Conservation (phyloP, 2,329 filamentous ascomycete species). For the Niveomyces coronatus region DNA sequence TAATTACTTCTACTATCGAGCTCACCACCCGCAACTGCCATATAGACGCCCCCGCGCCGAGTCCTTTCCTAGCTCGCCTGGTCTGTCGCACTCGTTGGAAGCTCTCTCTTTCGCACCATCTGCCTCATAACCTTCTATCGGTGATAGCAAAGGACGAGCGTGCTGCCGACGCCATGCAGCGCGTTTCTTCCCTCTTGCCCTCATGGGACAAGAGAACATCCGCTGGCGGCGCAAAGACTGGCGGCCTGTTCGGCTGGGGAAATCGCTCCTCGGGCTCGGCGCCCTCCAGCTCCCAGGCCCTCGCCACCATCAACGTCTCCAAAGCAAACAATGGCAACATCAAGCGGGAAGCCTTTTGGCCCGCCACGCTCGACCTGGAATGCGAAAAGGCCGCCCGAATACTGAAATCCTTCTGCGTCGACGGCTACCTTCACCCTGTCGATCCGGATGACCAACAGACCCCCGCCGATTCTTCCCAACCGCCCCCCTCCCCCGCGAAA, state of each 20-base stretch:
- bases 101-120: conserved; percentile 10
- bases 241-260: conserved; percentile 33
- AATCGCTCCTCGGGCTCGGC: conserved; percentile 32
- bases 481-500: conserved; percentile 40
- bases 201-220: conserved; percentile 35
- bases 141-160: conserved; percentile 25
- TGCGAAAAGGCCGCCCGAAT: conserved; percentile 87
- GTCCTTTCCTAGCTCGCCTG: too few relatives aligned
- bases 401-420: conserved; percentile 73
- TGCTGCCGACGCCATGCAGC: conserved; percentile 29
- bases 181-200: conserved; percentile 33
- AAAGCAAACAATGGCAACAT: conserved; percentile 24
- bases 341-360: conserved; percentile 66
- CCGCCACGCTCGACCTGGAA: conserved; percentile 75
- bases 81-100: background rate
- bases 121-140: conserved; percentile 16
- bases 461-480: conserved; percentile 18
- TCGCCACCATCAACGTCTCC: conserved; percentile 25
- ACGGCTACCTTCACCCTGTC: conserved; percentile 43
- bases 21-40: too few relatives aligned
- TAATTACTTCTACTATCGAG: too few relatives aligned
- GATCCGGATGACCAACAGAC: conserved; percentile 22
- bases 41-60: too few relatives aligned
- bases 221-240: conserved; percentile 18
- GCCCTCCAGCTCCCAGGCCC: conserved; percentile 13